A percentile compares a stretch with the other conserved stretches of the same genome.
Evolutionary conservation across 495 filamentous ascomycete species (phyloP).

Genomic region (Astrothelium subdiscretum): DNA sequence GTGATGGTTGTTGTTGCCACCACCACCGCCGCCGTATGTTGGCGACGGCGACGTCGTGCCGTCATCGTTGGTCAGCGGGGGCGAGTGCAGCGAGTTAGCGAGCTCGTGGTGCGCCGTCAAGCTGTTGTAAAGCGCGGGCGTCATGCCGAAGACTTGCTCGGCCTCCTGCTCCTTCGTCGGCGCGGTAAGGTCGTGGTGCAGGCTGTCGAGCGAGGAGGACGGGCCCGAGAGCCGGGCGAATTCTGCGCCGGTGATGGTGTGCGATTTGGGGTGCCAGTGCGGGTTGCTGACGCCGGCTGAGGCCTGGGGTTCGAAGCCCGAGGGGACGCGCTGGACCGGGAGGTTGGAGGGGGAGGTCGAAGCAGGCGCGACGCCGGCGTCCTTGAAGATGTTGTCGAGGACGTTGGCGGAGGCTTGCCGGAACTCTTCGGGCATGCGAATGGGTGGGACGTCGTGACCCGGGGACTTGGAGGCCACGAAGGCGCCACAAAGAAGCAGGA

Average conservation of each 20-base stretch:
- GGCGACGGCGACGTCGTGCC: conserved; percentile 15
- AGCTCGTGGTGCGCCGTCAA: not conserved
- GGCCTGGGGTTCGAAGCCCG: conserved; percentile 13
- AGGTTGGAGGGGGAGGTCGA: not conserved
- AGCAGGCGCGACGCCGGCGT: conserved; percentile 46
- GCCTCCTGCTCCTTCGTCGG: conserved; percentile 78
- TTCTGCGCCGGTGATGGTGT: conserved; percentile 39
- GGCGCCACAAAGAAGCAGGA: conserved; percentile 91
- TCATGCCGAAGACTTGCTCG: conserved; percentile 78
- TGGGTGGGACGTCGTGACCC: conserved; percentile 50
- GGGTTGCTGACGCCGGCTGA: conserved; percentile 1
- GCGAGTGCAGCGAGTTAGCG: conserved; percentile 47
- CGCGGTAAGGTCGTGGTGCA: conserved; percentile 60
- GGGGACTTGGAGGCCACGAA: conserved; percentile 83
- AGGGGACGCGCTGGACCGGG: conserved; percentile 9
- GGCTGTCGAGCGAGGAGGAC: conserved; percentile 51
- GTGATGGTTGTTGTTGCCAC: not conserved
- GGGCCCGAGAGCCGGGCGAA: conserved; percentile 34
- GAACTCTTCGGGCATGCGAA: conserved; percentile 83
- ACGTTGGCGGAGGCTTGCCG: conserved; percentile 84
- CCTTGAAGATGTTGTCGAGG: conserved; percentile 76
- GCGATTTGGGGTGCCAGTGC: conserved; percentile 7
- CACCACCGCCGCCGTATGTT: not conserved
- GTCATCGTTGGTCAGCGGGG: conserved; percentile 36
- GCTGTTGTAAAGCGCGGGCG: conserved; percentile 66